phyloP scores from a whole-genome alignment of 1,284 basidiomycete genomes.

The Trichosporon sp. region DNA sequence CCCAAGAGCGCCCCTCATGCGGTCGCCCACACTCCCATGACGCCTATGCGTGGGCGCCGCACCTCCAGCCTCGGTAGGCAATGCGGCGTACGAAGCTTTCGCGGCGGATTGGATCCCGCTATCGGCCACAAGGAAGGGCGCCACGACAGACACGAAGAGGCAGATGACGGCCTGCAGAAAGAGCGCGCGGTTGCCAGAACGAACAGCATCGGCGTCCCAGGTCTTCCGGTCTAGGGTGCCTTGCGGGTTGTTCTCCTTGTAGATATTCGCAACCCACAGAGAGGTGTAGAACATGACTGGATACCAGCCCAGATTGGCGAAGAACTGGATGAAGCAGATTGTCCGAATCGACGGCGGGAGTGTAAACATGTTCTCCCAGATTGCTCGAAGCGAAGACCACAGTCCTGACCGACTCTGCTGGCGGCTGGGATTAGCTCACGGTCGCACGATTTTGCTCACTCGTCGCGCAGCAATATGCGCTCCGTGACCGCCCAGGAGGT shows the following conservation, averaged over 20 bases:
- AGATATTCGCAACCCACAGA: conserved; percentile 77
- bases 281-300: conserved; percentile 82
- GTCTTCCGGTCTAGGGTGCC: conserved; percentile 17
- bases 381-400: conserved; percentile 41
- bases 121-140: conserved; percentile 63
- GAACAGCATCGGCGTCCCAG: conserved; percentile 63
- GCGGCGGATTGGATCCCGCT: conserved; percentile 35
- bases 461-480: conserved; percentile 59
- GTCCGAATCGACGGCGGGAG: conserved; percentile 70
- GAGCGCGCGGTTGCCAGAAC: conserved; percentile 75
- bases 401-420: conserved; percentile 36
- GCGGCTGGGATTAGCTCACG: conserved; percentile 27
- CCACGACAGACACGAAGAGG: conserved; percentile 61
- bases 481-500: conserved; percentile 68
- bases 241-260: conserved; percentile 54
- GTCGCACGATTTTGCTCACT: conserved; percentile 30
- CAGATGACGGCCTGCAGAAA: conserved; percentile 70
- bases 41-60: neutral
- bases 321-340: conserved; percentile 76
- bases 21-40: neutral
- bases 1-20: conserved; percentile 8
- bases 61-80: neutral
- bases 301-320: conserved; percentile 73
- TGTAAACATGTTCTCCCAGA: conserved; percentile 63
- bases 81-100: neutral